Conservation (phyloP, 164 flowering plant genomes). For the Platanus orientalis region DNA sequence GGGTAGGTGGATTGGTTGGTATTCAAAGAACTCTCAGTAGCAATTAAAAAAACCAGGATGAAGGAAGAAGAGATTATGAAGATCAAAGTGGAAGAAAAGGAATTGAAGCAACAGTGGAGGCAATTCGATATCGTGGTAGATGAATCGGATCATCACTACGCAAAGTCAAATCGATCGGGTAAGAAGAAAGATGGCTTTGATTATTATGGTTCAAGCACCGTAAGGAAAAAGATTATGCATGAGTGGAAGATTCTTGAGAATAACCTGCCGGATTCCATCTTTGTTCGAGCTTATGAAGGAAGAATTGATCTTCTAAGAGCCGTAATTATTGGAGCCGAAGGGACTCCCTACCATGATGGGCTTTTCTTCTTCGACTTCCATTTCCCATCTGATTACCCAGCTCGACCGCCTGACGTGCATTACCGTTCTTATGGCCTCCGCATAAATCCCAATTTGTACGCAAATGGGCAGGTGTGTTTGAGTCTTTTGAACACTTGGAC, state of each 20-base stretch:
- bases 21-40: no score
- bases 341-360: conserved; percentile 40
- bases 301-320: conserved; percentile 36
- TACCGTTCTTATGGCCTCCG: conserved; percentile 21
- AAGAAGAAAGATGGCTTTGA: neutral
- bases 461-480: conserved; percentile 17
- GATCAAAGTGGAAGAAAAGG: conserved; percentile 1
- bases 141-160: conserved; percentile 16
- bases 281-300: conserved; percentile 22
- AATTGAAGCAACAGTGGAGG: conserved; percentile 12
- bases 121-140: conserved; percentile 17
- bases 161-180: neutral
- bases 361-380: conserved; percentile 38
- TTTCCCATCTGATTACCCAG: conserved; percentile 28
- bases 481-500: conserved; percentile 28
- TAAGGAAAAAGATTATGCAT: conserved; percentile 11
- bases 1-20: no score
- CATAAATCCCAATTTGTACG: conserved; percentile 29
- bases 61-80: conserved; percentile 6
- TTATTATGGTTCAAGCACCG: neutral
- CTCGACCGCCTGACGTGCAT: conserved; percentile 25
- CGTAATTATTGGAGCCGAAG: conserved; percentile 29
- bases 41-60: no score
- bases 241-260: conserved; percentile 21
- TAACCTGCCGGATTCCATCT: conserved; percentile 16